Base-by-base conservation (phyloP, 2,329 filamentous ascomycete species). In the Phialophora tarda region DNA sequence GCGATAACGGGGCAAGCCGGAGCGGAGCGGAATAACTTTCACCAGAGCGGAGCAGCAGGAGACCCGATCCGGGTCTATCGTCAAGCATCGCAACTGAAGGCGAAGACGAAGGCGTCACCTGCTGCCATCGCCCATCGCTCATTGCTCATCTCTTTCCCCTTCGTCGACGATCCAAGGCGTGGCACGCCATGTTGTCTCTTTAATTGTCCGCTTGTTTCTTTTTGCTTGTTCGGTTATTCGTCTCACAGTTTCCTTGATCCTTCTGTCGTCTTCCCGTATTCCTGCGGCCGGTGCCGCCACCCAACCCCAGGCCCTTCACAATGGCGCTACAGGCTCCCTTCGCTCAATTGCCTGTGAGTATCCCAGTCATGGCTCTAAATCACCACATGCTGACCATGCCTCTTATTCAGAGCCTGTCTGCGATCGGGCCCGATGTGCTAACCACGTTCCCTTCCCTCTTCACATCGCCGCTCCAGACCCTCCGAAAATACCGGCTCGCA, bases 281-380 rank as follows among this genome's bases (percentile, higher is more conserved):
- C 24, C 28, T 61, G 44, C 60, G 50, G 60, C 60, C 50, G 48
- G 48, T 26, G 64, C 55, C 59, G 63, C 63, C 66, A 60, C 60
- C 30, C 26, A 44, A 32, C 30, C 51, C 38, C 48, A 56, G 48
- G 38, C 38, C 48, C 56, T 54, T 64, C 65, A 69, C 51, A 26
- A 71, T 71, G 69, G 67, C 64, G n/a, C 56, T 71, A 53, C 67
- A 68, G 64, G 59, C 65, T 57, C 63, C 69, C 34, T 57, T 71
- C 62, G 57, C 58, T 54, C 67, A 63, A 47, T 44, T 71, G 47
- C 65, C 67, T 44, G 69, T 71, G 63, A 59, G 69, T 65, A 38
- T 61, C 34, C 8, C 28, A 6, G 1, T 50, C 44, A 17, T 28
- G n/a, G 10, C 26, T 30, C 8, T 10, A 2, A 47, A 14, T 30